phyloP scores from a whole-genome alignment of 2,329 filamentous ascomycete species.

The Penicillium janthinellum region DNA sequence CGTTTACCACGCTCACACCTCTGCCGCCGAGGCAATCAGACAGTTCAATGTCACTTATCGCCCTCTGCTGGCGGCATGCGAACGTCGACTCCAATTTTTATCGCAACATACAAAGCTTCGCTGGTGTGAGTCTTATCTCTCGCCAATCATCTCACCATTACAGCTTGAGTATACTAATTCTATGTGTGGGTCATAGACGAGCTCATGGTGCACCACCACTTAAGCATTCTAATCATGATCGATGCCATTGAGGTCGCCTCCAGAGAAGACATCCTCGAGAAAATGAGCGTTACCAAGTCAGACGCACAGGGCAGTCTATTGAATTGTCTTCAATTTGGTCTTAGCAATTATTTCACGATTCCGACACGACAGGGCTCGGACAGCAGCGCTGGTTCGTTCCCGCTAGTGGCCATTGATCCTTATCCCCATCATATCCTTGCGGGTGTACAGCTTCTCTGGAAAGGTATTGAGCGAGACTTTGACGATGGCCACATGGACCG shows the following conservation, averaged over 20 bases:
- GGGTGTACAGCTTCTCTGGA: slow-evolving; percentile 31
- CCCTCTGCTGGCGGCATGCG: slow-evolving; percentile 29
- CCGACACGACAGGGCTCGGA: slow-evolving; percentile 2
- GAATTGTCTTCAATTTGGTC: slow-evolving; percentile 31
- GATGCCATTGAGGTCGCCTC: slow-evolving; percentile 31
- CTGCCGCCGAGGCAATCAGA: slow-evolving; percentile 29
- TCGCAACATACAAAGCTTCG: slow-evolving; percentile 33
- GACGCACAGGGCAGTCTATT: slow-evolving; percentile 32
- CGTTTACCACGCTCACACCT: slow-evolving; percentile 28
- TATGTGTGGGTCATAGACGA: slow-evolving; percentile 18
- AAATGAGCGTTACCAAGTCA: slow-evolving; percentile 23
- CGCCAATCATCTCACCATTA: not conserved
- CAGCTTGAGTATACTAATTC: not conserved
- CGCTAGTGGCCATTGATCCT: slow-evolving; percentile 34
- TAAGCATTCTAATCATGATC: slow-evolving; percentile 32
- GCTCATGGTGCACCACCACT: slow-evolving; percentile 33
- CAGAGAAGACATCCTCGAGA: slow-evolving; percentile 28
- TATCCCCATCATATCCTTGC: slow-evolving; percentile 37
- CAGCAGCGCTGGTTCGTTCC: slow-evolving; percentile 16
- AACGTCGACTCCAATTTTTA: slow-evolving; percentile 34
- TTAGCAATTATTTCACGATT: slow-evolving; percentile 31
- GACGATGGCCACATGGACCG: slow-evolving; percentile 26
- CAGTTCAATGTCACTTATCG: slow-evolving; percentile 33
- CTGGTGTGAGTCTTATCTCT: slow-evolving; percentile 31
- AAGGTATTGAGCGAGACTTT: slow-evolving; percentile 30